Evolutionary conservation across 805 yeast genomes (phyloP).

Genomic region (Isabelozyma heimii): DNA sequence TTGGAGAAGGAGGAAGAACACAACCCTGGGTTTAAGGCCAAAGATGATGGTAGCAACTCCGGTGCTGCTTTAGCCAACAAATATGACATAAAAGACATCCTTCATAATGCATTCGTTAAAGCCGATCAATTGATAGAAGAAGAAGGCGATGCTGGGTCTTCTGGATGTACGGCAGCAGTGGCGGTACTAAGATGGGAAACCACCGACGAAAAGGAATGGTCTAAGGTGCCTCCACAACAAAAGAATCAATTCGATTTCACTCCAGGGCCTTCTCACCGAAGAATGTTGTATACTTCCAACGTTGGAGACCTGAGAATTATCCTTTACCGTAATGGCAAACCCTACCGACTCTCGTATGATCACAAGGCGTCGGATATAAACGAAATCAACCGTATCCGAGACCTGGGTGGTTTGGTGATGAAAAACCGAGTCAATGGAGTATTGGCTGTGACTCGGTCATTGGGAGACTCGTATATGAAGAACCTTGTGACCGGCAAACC

Average conservation of each 20-base stretch:
- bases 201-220: constrained; percentile 7
- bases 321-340: constrained; percentile 68
- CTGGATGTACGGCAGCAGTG: constrained; percentile 96
- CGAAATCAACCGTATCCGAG: constrained; percentile 73
- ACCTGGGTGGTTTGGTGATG: constrained; percentile 83
- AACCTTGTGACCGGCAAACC: constrained; percentile 87
- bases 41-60: constrained; percentile 6
- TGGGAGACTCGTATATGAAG: constrained; percentile 93
- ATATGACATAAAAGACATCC: constrained; percentile 60
- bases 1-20: constrained; percentile 26
- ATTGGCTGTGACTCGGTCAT: constrained; percentile 87
- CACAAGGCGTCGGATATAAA: constrained; percentile 84
- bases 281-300: constrained; percentile 89
- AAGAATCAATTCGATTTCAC: constrained; percentile 42
- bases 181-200: constrained; percentile 86
- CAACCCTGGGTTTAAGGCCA: constrained; percentile 13
- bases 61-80: constrained; percentile 15
- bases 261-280: constrained; percentile 48
- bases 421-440: constrained; percentile 94
- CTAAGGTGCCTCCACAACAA: not conserved
- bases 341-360: constrained; percentile 82
- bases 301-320: constrained; percentile 93
- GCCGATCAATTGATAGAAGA: constrained; percentile 70
- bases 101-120: constrained; percentile 66
- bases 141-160: constrained; percentile 56